phyloP scores from a whole-genome alignment of 345 rosid genomes.

The Gossypioides kirkii region DNA sequence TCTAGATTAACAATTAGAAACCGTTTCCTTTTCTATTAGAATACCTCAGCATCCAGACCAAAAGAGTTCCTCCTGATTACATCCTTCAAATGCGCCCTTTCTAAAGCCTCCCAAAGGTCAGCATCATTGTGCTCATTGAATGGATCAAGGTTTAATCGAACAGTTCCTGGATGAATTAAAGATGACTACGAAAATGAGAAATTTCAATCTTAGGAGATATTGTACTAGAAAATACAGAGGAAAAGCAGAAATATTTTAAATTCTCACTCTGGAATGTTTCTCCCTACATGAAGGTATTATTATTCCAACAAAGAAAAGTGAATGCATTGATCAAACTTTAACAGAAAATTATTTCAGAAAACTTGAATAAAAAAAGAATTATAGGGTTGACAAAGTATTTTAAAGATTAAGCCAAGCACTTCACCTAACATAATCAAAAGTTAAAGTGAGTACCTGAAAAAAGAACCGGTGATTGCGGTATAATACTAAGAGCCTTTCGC shows the following conservation, averaged over 20 bases:
- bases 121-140: slow-evolving; percentile 80
- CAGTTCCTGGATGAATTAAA: slow-evolving; percentile 52
- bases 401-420: not conserved
- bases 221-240: not conserved
- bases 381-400: not conserved
- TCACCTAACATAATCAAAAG: not conserved
- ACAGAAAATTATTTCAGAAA: not conserved
- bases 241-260: not conserved
- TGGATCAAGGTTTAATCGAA: slow-evolving; percentile 87
- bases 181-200: slow-evolving; percentile 6
- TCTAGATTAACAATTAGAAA: not conserved
- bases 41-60: slow-evolving; percentile 73
- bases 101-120: slow-evolving; percentile 90
- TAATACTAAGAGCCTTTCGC: slow-evolving; percentile 74
- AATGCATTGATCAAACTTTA: not conserved
- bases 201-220: not conserved
- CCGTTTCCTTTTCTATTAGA: not conserved
- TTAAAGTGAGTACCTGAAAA: slow-evolving; percentile 64
- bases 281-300: not conserved
- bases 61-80: slow-evolving; percentile 57
- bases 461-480: slow-evolving; percentile 93
- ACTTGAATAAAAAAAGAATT: not conserved
- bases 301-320: not conserved
- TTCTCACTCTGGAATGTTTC: not conserved
- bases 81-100: slow-evolving; percentile 84